Evolutionary conservation across 441 rosid genomes (phyloP).

Genomic region (Croton setiger): DNA sequence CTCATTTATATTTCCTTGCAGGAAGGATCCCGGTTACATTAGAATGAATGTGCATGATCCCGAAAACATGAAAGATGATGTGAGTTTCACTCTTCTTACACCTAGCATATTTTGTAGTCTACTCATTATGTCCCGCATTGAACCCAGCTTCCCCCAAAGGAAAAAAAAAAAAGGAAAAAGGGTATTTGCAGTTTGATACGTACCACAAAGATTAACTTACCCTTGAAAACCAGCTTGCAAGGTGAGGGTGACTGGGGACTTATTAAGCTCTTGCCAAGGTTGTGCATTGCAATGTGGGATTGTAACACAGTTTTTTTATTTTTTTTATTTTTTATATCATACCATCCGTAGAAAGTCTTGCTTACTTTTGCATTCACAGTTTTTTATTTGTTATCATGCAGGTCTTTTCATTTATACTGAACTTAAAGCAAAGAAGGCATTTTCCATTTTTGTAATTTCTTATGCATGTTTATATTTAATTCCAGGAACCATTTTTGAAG

Average conservation of each 20-base stretch:
- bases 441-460: neutral
- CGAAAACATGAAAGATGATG: slow-evolving; percentile 87
- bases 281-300: too few relatives aligned
- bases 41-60: slow-evolving; percentile 75
- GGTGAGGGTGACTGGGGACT: too few relatives aligned
- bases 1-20: slow-evolving; percentile 34
- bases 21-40: slow-evolving; percentile 96
- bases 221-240: too few relatives aligned
- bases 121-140: neutral
- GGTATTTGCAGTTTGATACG: too few relatives aligned
- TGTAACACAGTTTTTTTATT: neutral
- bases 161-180: too few relatives aligned
- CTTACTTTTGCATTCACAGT: neutral
- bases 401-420: neutral
- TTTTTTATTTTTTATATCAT: neutral
- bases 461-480: slow-evolving; percentile 8
- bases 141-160: neutral
- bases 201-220: too few relatives aligned
- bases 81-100: slow-evolving; percentile 36
- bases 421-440: neutral
- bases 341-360: neutral
- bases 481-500: slow-evolving; percentile 88
- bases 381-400: neutral
- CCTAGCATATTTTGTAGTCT: slow-evolving; percentile 5
- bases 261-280: neutral